phyloP scores from a whole-genome alignment of 2,329 filamentous ascomycete species.

The Cryphonectria parasitica region DNA sequence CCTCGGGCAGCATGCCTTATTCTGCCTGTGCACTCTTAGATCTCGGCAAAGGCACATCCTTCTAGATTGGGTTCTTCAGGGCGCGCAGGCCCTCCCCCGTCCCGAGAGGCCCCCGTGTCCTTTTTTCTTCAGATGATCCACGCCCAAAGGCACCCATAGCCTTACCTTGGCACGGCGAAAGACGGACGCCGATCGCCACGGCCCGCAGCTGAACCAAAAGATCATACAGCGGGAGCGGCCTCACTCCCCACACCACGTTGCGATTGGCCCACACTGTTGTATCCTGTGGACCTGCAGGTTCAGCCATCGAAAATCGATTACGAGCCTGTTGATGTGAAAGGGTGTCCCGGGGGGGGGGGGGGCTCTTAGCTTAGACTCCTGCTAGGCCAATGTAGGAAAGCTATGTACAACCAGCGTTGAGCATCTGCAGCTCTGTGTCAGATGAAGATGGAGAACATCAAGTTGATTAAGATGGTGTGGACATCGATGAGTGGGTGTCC shows the following conservation, averaged over 20 bases:
- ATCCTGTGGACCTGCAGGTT: background rate
- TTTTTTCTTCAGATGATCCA: background rate
- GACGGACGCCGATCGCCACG: background rate
- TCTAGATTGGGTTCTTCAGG: background rate
- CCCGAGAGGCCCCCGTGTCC: too few species aligned
- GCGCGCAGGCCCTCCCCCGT: background rate
- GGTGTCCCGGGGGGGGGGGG: background rate
- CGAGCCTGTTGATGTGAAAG: background rate
- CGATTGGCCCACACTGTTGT: conserved; percentile 8
- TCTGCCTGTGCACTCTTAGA: background rate
- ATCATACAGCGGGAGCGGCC: background rate
- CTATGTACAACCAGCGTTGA: conserved; percentile 2
- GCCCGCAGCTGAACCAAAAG: background rate
- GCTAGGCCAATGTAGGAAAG: background rate
- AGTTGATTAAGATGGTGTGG: background rate
- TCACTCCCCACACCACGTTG: background rate
- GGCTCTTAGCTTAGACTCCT: background rate
- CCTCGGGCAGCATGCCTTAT: background rate
- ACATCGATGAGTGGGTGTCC: background rate
- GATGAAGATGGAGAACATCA: background rate
- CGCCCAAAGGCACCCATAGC: background rate
- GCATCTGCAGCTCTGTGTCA: background rate
- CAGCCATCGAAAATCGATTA: background rate
- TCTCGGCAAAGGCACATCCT: background rate
- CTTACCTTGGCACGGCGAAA: background rate